A percentile compares a stretch with the other conserved stretches of the same genome.
phyloP scores from a whole-genome alignment of 139 green algal species.

The Coccomyxa sp. region DNA sequence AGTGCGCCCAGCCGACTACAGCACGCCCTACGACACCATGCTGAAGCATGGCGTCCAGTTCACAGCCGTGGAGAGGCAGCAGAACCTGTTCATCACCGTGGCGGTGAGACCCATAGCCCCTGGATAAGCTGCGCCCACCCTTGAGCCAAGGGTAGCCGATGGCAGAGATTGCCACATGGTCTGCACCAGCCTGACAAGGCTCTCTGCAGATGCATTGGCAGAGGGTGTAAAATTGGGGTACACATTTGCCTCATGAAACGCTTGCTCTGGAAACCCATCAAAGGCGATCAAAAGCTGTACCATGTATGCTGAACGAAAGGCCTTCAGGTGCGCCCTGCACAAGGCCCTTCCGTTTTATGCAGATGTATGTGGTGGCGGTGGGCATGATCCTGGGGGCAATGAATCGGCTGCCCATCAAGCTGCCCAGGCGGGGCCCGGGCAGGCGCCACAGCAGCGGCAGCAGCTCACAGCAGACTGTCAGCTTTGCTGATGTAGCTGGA shows the following conservation, averaged over 20 bases:
- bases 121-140: too few relatives aligned
- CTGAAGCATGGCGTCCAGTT: constrained; percentile 63
- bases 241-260: too few relatives aligned
- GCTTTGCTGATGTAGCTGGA: constrained; percentile 84
- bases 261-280: too few relatives aligned
- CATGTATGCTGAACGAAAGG: too few relatives aligned
- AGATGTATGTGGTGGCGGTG: constrained; percentile 63
- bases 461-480: constrained; percentile 32
- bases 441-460: constrained; percentile 22
- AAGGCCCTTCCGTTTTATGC: too few relatives aligned
- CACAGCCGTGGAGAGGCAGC: constrained; percentile 54
- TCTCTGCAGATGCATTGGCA: too few relatives aligned
- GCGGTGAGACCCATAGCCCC: constrained; percentile 52
- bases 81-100: constrained; percentile 48
- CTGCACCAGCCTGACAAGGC: too few relatives aligned
- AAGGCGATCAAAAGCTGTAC: too few relatives aligned
- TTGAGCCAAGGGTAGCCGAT: too few relatives aligned
- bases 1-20: constrained; percentile 68
- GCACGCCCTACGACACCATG: constrained; percentile 65
- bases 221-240: too few relatives aligned
- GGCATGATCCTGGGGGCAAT: constrained; percentile 59
- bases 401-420: constrained; percentile 60
- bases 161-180: too few relatives aligned
- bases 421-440: constrained; percentile 35
- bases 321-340: too few relatives aligned